A percentile compares a stretch with the other conserved stretches of the same genome.
Evolutionary conservation across 768 basidiomycete species (phyloP).

Genomic region (Suillus cothurnatus): DNA sequence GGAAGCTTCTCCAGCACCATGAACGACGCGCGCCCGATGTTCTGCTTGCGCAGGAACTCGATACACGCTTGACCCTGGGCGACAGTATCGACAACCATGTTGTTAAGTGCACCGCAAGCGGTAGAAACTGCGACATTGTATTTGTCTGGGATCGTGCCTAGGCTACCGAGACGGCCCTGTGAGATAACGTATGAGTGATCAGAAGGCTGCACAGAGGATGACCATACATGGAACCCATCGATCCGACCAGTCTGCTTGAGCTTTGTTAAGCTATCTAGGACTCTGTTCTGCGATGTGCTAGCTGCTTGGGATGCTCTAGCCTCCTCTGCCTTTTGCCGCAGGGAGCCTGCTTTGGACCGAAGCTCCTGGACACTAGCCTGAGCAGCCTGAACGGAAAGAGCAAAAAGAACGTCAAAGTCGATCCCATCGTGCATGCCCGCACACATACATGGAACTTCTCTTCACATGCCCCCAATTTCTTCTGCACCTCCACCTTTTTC

Average conservation of each 20-base stretch:
- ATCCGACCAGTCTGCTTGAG: constrained; percentile 81
- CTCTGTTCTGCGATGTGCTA: constrained; percentile 81
- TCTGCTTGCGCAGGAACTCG: constrained; percentile 86
- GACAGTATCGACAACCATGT: constrained; percentile 92
- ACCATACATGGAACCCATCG: constrained; percentile 87
- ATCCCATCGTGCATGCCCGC: background rate
- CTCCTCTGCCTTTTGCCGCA: constrained; percentile 82
- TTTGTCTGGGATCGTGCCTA: constrained; percentile 94
- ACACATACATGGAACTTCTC: constrained; percentile 55
- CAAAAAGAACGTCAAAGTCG: constrained; percentile 1
- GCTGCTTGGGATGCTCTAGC: constrained; percentile 87
- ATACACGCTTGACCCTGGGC: constrained; percentile 91
- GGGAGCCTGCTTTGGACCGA: constrained; percentile 57
- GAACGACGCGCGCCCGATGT: constrained; percentile 91
- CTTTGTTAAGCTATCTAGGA: constrained; percentile 79
- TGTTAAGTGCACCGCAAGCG: constrained; percentile 79
- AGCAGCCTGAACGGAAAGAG: constrained; percentile 34
- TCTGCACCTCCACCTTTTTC: constrained; percentile 31
- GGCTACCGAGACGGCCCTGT: constrained; percentile 90
- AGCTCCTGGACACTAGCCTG: constrained; percentile 45
- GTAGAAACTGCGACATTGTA: constrained; percentile 96
- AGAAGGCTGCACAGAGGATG: background rate
- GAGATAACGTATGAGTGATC: background rate
- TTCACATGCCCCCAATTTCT: constrained; percentile 47
- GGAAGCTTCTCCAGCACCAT: constrained; percentile 88